Evolutionary conservation across 1,139 yeast species (phyloP), one percentile per base, ranked within the genome.

Genomic region (Yamadazyma pseudoaaseri): DNA sequence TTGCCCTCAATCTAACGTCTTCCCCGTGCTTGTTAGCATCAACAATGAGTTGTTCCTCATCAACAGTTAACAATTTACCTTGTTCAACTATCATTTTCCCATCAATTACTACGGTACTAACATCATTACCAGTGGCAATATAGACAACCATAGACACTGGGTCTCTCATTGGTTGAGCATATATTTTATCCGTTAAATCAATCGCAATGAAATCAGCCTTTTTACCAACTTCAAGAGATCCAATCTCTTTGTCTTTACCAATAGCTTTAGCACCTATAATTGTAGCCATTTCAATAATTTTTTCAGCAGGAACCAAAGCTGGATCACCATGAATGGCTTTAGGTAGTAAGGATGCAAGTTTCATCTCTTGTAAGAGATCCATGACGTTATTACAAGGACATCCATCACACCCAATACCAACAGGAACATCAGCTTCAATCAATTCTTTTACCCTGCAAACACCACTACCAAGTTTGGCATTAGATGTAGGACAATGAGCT

Each of bases 401-500:
- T 32, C 57, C 42, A 44, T 52, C 43, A 27, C 49, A 46, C 11
- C 58, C 58, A 18, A 53, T 38, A 4, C 58, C 58, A 14, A 53
- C 56, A 20, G 48, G 47, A 16, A 48, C 35, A 22, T 41, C 43
- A 15, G 42, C 41, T 15, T 52, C 56, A 15, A 51, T 32, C 34
- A 47, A 43, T 44, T 53, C 54, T 36, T 50, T 45, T 15, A 52
- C 52, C 12, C 51, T 37, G 13, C 51, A 51, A 29, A 52, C 49
- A 7, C 58, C 58, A 16, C 54, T 49, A 1, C 53, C 55, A 6
- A 53, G 36, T 33, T 54, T 52, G 20, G 56, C 51, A 34, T 53
- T 53, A n/a, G 58, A 53, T 5, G 58, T 51, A 3, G 58, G 58
- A 38, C 57, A 52, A 31, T 53, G 58, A 2, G 55, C 52, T 16